Evolutionary conservation across 2,329 filamentous ascomycete species (phyloP).

Genomic region (Pseudocercospora pini-densiflorae): DNA sequence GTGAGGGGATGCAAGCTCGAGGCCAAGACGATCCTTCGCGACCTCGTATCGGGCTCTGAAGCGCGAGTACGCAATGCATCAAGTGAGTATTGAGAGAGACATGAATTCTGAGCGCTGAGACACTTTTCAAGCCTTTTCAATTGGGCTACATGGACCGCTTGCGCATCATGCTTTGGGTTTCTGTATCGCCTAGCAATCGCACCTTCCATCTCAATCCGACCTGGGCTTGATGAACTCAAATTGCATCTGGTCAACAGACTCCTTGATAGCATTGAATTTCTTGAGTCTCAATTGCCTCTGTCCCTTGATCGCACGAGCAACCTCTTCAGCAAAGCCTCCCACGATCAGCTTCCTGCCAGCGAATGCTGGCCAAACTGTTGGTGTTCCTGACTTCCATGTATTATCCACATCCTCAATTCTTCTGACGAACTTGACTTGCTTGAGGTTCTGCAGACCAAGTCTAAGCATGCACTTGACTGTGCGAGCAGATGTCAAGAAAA

Average conservation of each 20-base stretch:
- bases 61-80: neutral
- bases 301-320: constrained; percentile 19
- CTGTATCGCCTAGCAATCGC: neutral
- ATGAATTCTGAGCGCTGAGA: neutral
- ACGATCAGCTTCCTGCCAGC: constrained; percentile 8
- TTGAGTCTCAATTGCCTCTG: constrained; percentile 9
- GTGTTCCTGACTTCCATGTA: constrained; percentile 7
- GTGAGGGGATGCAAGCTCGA: neutral
- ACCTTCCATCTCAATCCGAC: neutral
- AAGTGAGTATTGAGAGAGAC: no score
- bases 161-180: neutral
- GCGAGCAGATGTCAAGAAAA: constrained; percentile 10
- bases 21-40: neutral
- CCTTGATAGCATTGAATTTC: neutral
- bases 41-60: neutral
- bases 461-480: constrained; percentile 6
- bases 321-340: constrained; percentile 19
- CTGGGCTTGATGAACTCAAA: neutral
- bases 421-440: constrained; percentile 9
- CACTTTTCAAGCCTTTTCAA: no score
- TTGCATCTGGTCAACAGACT: neutral
- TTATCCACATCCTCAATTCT: neutral
- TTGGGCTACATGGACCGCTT: no score
- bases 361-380: constrained; percentile 17
- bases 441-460: constrained; percentile 10